These are phyloP conservation scores for Aspergillus pseudotamarii DNA, from an alignment of 2,329 filamentous ascomycete species.

Conservation along the genomic window DNA sequence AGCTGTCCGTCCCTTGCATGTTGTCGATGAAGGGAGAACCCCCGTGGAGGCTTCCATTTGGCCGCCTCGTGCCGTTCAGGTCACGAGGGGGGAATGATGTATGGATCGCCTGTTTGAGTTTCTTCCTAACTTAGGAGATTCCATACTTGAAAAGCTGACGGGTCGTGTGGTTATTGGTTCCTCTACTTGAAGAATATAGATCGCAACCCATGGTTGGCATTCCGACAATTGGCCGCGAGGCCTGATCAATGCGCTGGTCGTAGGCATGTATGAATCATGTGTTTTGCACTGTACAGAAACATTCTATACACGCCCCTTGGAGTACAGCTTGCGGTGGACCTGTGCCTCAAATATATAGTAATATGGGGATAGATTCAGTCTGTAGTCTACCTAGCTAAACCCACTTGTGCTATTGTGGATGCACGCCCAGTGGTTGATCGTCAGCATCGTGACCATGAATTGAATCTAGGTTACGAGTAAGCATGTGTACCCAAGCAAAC, in stretches of 20 bases:
- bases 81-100: slow-evolving; percentile 16
- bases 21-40: neutral
- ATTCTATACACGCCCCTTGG: neutral
- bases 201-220: slow-evolving; percentile 4
- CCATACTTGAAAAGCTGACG: neutral
- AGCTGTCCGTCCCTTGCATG: slow-evolving; percentile 18
- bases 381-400: neutral
- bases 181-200: slow-evolving; percentile 5
- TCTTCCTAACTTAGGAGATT: neutral
- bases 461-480: neutral
- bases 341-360: neutral
- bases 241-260: neutral
- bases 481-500: neutral
- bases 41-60: slow-evolving; percentile 1
- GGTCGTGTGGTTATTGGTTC: neutral
- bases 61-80: slow-evolving; percentile 14
- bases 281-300: neutral
- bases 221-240: neutral
- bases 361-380: too few species aligned
- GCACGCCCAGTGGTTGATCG: neutral
- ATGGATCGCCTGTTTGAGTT: slow-evolving; percentile 2
- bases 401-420: neutral
- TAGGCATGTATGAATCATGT: slow-evolving; percentile 1
- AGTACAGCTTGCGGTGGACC: neutral
- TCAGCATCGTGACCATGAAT: neutral